These are phyloP conservation scores for Stephania yunnanensis DNA, from an alignment of 164 flowering plant genomes.

Conservation along the genomic window DNA sequence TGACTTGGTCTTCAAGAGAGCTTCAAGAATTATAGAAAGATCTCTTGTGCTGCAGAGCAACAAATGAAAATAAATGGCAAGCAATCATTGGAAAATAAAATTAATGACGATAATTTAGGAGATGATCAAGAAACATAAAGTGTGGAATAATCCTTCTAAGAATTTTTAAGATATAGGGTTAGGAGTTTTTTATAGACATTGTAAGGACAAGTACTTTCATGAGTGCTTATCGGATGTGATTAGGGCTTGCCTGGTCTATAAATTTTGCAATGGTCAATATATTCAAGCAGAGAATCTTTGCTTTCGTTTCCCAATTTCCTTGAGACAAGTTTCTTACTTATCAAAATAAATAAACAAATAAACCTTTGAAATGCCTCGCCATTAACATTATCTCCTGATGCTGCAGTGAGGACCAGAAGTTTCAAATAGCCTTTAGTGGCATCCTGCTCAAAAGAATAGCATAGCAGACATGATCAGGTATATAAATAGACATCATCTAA, in stretches of 20 bases:
- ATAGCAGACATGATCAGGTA: slow-evolving; percentile 8
- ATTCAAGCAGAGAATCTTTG: too few relatives aligned
- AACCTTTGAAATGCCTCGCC: slow-evolving; percentile 94
- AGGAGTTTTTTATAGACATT: too few relatives aligned
- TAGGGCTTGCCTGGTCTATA: too few relatives aligned
- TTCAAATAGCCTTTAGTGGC: slow-evolving; percentile 85
- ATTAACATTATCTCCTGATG: slow-evolving; percentile 68
- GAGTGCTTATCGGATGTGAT: too few relatives aligned
- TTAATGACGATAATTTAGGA: neutral
- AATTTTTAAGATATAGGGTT: too few relatives aligned
- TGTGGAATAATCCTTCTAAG: too few relatives aligned
- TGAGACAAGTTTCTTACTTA: too few relatives aligned
- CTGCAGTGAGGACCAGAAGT: slow-evolving; percentile 85
- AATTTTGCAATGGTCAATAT: too few relatives aligned
- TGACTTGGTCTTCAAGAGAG: slow-evolving; percentile 83
- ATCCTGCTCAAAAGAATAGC: slow-evolving; percentile 46
- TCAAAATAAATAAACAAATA: slow-evolving; percentile 15
- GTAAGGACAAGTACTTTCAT: too few relatives aligned
- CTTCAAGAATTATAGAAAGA: slow-evolving; percentile 96
- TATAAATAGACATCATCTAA: neutral
- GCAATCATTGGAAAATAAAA: neutral
- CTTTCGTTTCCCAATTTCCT: too few relatives aligned
- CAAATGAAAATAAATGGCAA: slow-evolving; percentile 8
- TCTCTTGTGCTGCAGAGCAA: slow-evolving; percentile 69
- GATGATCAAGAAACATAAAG: neutral